phyloP scores from a whole-genome alignment of 2,329 filamentous ascomycete species.

The Aotearoamyces nothofagi region DNA sequence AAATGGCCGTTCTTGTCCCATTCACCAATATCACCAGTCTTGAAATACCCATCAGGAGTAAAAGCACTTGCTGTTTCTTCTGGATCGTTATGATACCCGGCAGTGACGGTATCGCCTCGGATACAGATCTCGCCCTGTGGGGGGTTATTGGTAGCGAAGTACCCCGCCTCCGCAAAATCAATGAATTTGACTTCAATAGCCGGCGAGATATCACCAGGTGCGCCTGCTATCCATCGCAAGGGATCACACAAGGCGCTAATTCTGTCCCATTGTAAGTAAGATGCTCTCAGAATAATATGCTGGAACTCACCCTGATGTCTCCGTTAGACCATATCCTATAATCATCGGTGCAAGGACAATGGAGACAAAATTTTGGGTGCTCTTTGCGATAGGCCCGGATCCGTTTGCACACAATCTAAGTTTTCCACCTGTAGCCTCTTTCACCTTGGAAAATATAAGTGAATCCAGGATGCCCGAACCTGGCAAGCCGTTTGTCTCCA shows the following conservation, averaged over 20 bases:
- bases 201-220: slow-evolving; percentile 62
- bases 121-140: slow-evolving; percentile 85
- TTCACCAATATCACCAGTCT: slow-evolving; percentile 73
- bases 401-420: slow-evolving; percentile 87
- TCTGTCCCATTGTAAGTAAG: slow-evolving; percentile 9
- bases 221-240: slow-evolving; percentile 58
- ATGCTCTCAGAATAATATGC: slow-evolving; percentile 24
- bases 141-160: slow-evolving; percentile 44
- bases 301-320: slow-evolving; percentile 55
- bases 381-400: slow-evolving; percentile 72
- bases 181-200: slow-evolving; percentile 78
- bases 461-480: slow-evolving; percentile 57
- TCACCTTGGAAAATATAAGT: slow-evolving; percentile 80
- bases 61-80: slow-evolving; percentile 67
- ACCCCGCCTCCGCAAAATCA: slow-evolving; percentile 70
- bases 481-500: slow-evolving; percentile 40
- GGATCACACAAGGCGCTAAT: slow-evolving; percentile 66
- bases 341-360: slow-evolving; percentile 87
- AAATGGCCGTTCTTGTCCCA: slow-evolving; percentile 59
- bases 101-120: slow-evolving; percentile 57
- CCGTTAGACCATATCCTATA: slow-evolving; percentile 80
- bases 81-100: slow-evolving; percentile 68
- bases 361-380: slow-evolving; percentile 79
- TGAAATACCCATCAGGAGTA: slow-evolving; percentile 70
- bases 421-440: slow-evolving; percentile 70